phyloP scores from a whole-genome alignment of 2,329 filamentous ascomycete genomes.

The Colletotrichum karsti region DNA sequence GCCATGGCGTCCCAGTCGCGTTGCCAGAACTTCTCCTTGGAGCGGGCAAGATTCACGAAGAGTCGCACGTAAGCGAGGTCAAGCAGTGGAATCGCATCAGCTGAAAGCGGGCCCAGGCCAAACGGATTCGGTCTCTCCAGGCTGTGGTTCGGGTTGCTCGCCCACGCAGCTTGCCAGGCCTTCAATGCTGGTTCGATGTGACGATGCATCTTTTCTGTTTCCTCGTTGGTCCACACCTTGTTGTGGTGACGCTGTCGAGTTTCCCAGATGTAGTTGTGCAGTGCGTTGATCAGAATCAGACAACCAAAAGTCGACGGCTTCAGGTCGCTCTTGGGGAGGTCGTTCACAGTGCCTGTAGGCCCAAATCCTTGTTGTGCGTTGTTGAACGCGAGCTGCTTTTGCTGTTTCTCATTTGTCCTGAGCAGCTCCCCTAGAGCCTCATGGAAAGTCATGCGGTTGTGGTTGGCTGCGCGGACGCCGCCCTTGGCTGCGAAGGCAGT shows the following conservation, averaged over 20 bases:
- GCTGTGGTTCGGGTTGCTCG: conserved; percentile 84
- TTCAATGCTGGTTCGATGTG: conserved; percentile 94
- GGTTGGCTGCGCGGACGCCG: conserved; percentile 73
- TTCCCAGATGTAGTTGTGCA: conserved; percentile 99
- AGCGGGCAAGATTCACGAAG: conserved; percentile 90
- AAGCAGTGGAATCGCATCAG: conserved; percentile 89
- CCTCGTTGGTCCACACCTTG: conserved; percentile 87
- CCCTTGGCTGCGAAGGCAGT: conserved; percentile 83
- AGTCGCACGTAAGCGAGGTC: conserved; percentile 92
- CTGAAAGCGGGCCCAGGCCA: conserved; percentile 82
- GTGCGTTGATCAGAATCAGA: conserved; percentile 88
- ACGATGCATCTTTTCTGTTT: conserved; percentile 94
- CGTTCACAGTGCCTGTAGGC: conserved; percentile 48
- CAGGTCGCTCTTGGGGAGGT: conserved; percentile 65
- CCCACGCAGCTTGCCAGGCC: conserved; percentile 95
- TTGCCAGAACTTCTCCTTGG: conserved; percentile 94
- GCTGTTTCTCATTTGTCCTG: conserved; percentile 74
- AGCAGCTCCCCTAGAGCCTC: conserved; percentile 83
- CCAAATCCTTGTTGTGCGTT: conserved; percentile 55
- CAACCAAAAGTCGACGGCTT: conserved; percentile 92
- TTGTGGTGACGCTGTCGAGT: conserved; percentile 90
- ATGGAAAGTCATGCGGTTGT: conserved; percentile 81
- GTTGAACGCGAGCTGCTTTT: conserved; percentile 61
- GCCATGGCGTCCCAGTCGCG: conserved; percentile 93
- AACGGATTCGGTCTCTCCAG: conserved; percentile 86